Conservation (phyloP, 352 stramenopile species). For the Pythium biforme region DNA sequence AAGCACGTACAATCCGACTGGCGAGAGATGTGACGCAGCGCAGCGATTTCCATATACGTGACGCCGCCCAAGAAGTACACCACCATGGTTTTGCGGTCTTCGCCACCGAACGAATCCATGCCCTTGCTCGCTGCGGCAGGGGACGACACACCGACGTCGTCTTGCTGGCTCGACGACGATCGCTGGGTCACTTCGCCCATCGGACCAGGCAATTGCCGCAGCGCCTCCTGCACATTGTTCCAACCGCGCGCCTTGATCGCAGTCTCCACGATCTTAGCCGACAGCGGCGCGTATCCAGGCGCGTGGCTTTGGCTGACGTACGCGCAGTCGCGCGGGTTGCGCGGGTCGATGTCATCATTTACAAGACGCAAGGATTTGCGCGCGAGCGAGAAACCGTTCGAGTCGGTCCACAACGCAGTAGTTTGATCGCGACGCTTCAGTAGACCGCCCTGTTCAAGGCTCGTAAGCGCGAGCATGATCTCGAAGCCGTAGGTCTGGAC, state of each 20-base stretch:
- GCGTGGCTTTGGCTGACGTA: conserved; percentile 87
- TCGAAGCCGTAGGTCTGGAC: conserved; percentile 98
- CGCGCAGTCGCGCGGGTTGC: conserved; percentile 92
- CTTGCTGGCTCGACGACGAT: conserved; percentile 34
- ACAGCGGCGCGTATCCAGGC: conserved; percentile 93
- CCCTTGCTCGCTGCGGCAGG: conserved; percentile 37
- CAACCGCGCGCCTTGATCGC: conserved; percentile 76
- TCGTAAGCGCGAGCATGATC: conserved; percentile 90
- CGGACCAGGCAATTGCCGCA: conserved; percentile 81
- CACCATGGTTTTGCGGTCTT: conserved; percentile 92
- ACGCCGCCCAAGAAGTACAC: conserved; percentile 96
- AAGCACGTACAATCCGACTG: conserved; percentile 85
- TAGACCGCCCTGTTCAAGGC: conserved; percentile 93
- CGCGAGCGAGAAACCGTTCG: conserved; percentile 81
- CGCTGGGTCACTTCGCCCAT: conserved; percentile 74
- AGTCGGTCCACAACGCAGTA: conserved; percentile 73
- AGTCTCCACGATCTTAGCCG: conserved; percentile 91
- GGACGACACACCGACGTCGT: conserved; percentile 34
- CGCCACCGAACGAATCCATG: conserved; percentile 66
- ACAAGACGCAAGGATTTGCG: conserved; percentile 93
- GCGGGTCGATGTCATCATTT: conserved; percentile 93
- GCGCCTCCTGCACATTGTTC: conserved; percentile 74
- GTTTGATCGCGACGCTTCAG: conserved; percentile 80
- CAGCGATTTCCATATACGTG: conserved; percentile 97
- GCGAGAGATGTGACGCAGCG: conserved; percentile 92